These are phyloP conservation scores for Lithospermum erythrorhizon DNA, from an alignment of 257 asterid genomes.

Conservation along the genomic window DNA sequence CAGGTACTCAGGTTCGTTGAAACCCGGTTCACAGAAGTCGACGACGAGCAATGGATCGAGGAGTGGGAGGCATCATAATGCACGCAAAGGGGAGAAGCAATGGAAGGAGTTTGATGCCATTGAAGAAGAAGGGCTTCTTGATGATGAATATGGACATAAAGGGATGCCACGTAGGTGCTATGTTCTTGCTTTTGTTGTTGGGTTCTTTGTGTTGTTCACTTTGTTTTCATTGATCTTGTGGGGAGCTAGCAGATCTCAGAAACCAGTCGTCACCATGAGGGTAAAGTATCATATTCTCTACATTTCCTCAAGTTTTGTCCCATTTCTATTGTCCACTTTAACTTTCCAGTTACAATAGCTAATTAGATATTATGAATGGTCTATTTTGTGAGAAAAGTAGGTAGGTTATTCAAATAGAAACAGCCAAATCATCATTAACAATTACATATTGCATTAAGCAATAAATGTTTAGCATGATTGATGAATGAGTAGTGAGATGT, in stretches of 20 bases:
- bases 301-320: not conserved
- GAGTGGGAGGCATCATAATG: slow-evolving; percentile 27
- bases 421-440: too few species aligned
- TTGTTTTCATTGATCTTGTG: slow-evolving; percentile 75
- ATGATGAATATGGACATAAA: slow-evolving; percentile 38
- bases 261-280: slow-evolving; percentile 71
- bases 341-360: not conserved
- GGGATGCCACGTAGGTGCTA: slow-evolving; percentile 64
- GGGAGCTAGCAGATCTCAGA: slow-evolving; percentile 91
- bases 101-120: slow-evolving; percentile 87
- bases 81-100: slow-evolving; percentile 30
- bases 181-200: slow-evolving; percentile 45
- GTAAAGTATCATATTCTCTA: slow-evolving; percentile 16
- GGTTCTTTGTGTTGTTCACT: slow-evolving; percentile 54
- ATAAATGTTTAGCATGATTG: too few species aligned
- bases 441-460: too few species aligned
- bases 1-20: slow-evolving; percentile 71
- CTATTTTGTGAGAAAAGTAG: too few species aligned
- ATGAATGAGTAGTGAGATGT: too few species aligned
- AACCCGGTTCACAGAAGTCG: slow-evolving; percentile 80
- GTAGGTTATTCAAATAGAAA: too few species aligned
- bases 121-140: slow-evolving; percentile 85
- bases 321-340: not conserved
- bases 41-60: slow-evolving; percentile 62
- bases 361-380: too few species aligned